A percentile compares a stretch with the other conserved stretches of the same genome.
These are phyloP conservation scores for Solanum sparsipilum DNA, from an alignment of 257 asterid genomes.

Conservation along the genomic window DNA sequence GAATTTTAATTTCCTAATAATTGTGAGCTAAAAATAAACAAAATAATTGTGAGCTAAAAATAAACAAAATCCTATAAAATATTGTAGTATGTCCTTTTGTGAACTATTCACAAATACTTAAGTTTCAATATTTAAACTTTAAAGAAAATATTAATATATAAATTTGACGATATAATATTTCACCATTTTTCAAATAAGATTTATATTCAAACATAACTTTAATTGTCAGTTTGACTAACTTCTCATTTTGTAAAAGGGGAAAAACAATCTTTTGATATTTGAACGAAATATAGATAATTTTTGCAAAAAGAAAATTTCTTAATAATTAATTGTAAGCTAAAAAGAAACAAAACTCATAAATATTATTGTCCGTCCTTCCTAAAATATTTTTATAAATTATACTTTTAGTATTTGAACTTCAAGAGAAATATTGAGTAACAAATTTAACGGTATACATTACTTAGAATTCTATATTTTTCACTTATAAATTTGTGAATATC, in stretches of 20 bases:
- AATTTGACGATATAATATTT: background rate
- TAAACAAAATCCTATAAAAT: background rate
- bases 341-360: background rate
- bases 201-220: background rate
- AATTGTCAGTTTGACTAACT: background rate
- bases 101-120: background rate
- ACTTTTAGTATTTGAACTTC: background rate
- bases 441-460: background rate
- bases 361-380: background rate
- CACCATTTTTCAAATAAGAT: background rate
- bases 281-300: background rate
- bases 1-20: too few relatives aligned
- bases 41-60: background rate
- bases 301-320: background rate
- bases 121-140: background rate
- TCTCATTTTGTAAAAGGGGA: background rate
- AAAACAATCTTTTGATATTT: background rate
- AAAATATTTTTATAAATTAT: background rate
- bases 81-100: background rate
- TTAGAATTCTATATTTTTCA: too few relatives aligned
- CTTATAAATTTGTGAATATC: background rate
- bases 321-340: background rate
- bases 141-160: background rate
- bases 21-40: background rate
- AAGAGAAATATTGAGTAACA: background rate